A percentile compares a stretch with the other conserved stretches of the same genome.
These are phyloP conservation scores for Pestalotiopsis fici DNA, from an alignment of 2,329 filamentous ascomycete species.

Conservation along the genomic window DNA sequence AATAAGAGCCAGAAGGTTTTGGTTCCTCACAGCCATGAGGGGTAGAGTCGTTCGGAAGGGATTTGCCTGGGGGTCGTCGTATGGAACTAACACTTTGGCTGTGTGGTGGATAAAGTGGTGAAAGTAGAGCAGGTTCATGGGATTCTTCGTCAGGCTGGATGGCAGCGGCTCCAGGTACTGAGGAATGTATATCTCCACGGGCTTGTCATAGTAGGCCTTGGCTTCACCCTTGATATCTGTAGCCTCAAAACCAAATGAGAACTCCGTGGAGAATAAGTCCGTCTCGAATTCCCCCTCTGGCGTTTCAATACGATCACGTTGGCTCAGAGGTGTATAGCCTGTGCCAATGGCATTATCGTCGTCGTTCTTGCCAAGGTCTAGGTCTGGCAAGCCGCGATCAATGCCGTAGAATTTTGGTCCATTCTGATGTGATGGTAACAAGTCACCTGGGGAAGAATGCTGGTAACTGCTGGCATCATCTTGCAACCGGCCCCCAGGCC, in stretches of 20 bases:
- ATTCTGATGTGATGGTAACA: constrained; percentile 24
- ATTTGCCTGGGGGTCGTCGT: constrained; percentile 54
- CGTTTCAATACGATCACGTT: constrained; percentile 24
- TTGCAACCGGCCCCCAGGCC: constrained; percentile 28
- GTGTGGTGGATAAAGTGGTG: constrained; percentile 78
- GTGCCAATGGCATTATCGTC: constrained; percentile 65
- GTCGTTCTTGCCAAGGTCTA: constrained; percentile 71
- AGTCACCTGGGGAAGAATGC: constrained; percentile 22
- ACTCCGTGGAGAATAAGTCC: constrained; percentile 39
- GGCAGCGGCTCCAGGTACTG: constrained; percentile 50
- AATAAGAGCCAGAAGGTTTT: constrained; percentile 74
- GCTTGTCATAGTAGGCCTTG: constrained; percentile 69
- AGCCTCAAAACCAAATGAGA: constrained; percentile 47
- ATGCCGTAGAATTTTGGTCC: constrained; percentile 63
- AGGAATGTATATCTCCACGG: constrained; percentile 62
- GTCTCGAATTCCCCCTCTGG: constrained; percentile 33
- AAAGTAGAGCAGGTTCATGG: constrained; percentile 75
- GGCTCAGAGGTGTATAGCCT: constrained; percentile 30
- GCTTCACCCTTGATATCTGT: constrained; percentile 56
- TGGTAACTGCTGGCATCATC: constrained; percentile 22
- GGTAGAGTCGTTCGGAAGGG: constrained; percentile 52
- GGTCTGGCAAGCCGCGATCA: constrained; percentile 69
- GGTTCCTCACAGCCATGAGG: constrained; percentile 66
- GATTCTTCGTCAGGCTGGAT: constrained; percentile 62
- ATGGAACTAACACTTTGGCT: constrained; percentile 57